Base-by-base conservation (phyloP, 2,329 filamentous ascomycete species). In the Cladosporium sp. region DNA sequence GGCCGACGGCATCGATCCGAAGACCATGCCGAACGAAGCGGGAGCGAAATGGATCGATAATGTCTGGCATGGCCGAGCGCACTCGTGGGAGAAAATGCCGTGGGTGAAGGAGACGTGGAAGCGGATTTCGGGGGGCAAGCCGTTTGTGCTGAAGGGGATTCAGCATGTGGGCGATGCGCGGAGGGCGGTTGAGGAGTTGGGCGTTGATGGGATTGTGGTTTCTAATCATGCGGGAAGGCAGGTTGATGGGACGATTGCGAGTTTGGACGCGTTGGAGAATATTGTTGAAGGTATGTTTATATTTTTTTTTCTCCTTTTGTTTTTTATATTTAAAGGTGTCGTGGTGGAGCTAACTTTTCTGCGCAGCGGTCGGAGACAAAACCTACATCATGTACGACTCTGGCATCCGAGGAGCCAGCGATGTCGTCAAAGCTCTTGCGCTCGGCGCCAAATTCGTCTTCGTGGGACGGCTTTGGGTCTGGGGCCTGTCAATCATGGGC, bases 151-250 rank as follows among this genome's bases (percentile, higher is more conserved):
- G 30, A 92, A 92, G 76, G 90, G 90, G 0, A 85, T 92, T n/a
- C 88, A 92, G 78, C 86, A 84, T 15, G 84, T 86, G 0, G 80
- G 81, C 49, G 90, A 92, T 75, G 89, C 89, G 15, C 79, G 82
- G 62, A 82, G 80, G 70, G 87, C 87, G 2, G 82, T 88, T 41
- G 82, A 89, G 61, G 82, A 89, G 61, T 73, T 82, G 14, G 88
- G 87, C 0, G 85, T 86, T 3, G 86, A 92, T 69, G 90, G 87
- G 0, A 90, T 92, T 58, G 83, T 92, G 1, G 80, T 92, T 1
- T 86, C 84, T 15, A 92, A 92, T 70, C 90, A 92, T 74, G 90
- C 89, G 1, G 90, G 90, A 0, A 77, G 90, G 24, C 86, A 89
- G 75, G 84, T 88, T 2, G 87, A 88, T 70, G 86, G 86, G 0